Base-by-base conservation (phyloP, 1,284 basidiomycete species). In the Earliella scabrosa region DNA sequence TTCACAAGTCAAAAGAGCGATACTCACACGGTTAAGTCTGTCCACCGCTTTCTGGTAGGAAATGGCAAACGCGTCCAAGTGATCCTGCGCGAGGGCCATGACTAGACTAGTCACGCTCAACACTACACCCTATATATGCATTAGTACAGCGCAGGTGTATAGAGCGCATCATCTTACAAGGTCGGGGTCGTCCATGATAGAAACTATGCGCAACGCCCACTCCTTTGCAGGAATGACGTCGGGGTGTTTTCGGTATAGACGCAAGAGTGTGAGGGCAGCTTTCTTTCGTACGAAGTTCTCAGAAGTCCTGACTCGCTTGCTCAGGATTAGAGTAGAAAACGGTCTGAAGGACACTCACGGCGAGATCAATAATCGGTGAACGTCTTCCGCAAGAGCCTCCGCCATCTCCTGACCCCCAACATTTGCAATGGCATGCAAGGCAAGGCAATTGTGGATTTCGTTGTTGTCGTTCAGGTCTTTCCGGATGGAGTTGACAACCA, bases 391-490 rank as follows among this genome's bases (percentile, higher is more conserved):
- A 41, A 99, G 79, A 7, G 95, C 89, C 70, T 99, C 97, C 11
- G 97, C 96, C 95, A 99, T 99, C 74, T 98, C 97, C 68, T 90
- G 92, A 34, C 96, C 94, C 48, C 97, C 97, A 26, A 99, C 93
- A 68, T 98, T 99, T 14, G 97, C 97, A 63, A 99, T 98, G 2
- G 97, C 97, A 68, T 99, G 97, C 50, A 99, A 76, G 1, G 97
- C 97, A 48, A 99, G 81, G 70, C 97, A 98, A 69, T 98, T 99
- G 75, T 92, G 92, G 63, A 97, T 83, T 73, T 99, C 97, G 69
- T 92, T 94, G 68, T 93, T 93, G 65, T 94, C 93, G 63, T 98
- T 96, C 48, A 99, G 75, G 72, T 99, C 97, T 73, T 99, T 99
- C 48, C 95, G 87, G 66, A 99, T 97, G 35, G 96, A 98, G 72